These are phyloP conservation scores for Schizochytrium sp. DNA, from an alignment of 108 stramenopile species.

Conservation along the genomic window DNA sequence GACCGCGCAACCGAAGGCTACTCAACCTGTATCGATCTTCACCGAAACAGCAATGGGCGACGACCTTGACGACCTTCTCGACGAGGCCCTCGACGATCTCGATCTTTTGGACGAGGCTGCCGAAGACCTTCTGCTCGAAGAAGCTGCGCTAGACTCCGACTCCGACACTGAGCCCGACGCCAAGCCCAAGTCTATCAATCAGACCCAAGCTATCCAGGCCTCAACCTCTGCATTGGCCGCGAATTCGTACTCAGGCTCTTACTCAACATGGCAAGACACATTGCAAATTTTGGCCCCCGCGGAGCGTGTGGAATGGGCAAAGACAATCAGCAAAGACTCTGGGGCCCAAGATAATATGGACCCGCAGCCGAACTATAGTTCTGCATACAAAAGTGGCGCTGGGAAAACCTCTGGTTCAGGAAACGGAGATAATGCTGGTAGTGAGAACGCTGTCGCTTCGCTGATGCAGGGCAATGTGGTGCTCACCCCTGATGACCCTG, in stretches of 20 bases:
- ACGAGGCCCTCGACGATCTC: background rate
- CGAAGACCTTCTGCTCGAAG: background rate
- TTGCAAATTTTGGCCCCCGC: background rate
- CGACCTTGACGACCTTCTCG: too few species aligned
- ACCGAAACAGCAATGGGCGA: too few species aligned
- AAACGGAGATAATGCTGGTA: background rate
- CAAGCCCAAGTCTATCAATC: background rate
- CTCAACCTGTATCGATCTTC: too few species aligned
- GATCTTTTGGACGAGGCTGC: background rate
- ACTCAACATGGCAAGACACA: slow-evolving; percentile 30
- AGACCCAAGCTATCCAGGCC: background rate
- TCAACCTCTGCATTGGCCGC: background rate
- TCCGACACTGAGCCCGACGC: background rate
- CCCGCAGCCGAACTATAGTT: slow-evolving; percentile 38
- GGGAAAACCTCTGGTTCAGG: background rate
- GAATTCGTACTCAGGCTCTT: background rate
- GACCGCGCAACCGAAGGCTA: too few species aligned
- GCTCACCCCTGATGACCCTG: background rate
- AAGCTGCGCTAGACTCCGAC: background rate
- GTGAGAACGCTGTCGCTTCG: slow-evolving; percentile 13
- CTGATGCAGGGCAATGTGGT: slow-evolving; percentile 33
- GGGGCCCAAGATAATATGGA: background rate
- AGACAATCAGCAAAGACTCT: slow-evolving; percentile 56
- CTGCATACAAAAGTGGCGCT: slow-evolving; percentile 34
- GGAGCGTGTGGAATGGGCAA: slow-evolving; percentile 50